Evolutionary conservation across 1,284 basidiomycete genomes (phyloP).

Genomic region (Microbotryomycetes sp.): DNA sequence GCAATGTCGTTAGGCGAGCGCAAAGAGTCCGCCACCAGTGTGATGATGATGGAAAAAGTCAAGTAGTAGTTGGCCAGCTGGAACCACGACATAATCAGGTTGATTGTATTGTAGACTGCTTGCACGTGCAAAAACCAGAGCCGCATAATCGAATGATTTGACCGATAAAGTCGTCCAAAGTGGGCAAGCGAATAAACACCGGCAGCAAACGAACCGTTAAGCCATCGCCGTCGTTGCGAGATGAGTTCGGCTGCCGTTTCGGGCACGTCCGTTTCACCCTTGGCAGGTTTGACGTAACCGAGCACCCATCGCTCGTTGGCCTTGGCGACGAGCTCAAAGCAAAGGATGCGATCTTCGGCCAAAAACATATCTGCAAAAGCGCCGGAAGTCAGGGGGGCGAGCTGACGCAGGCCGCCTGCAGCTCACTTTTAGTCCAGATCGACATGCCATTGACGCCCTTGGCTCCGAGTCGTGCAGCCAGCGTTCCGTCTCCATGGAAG

Average conservation of each 20-base stretch:
- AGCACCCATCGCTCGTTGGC: constrained; percentile 56
- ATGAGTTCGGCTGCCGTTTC: constrained; percentile 80
- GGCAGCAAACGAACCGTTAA: constrained; percentile 95
- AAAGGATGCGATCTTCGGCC: constrained; percentile 29
- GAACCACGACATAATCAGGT: constrained; percentile 44
- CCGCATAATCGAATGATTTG: constrained; percentile 51
- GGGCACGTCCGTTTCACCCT: constrained; percentile 37
- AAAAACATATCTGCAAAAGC: constrained; percentile 37
- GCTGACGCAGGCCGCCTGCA: not conserved
- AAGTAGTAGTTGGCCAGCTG: constrained; percentile 31
- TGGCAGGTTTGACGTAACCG: constrained; percentile 37
- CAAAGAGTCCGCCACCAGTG: constrained; percentile 22
- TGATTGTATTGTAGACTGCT: constrained; percentile 51
- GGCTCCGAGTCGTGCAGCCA: constrained; percentile 57
- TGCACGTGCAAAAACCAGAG: constrained; percentile 79
- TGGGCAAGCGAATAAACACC: constrained; percentile 92
- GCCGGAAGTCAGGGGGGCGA: constrained; percentile 14
- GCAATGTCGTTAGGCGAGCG: constrained; percentile 17
- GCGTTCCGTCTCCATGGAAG: constrained; percentile 88
- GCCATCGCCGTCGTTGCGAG: constrained; percentile 47
- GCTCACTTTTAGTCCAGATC: constrained; percentile 68
- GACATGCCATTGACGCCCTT: constrained; percentile 97
- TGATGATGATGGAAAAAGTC: constrained; percentile 29
- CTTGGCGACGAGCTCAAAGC: constrained; percentile 34
- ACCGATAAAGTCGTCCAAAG: constrained; percentile 84